A percentile compares a stretch with the other conserved stretches of the same genome.
Conservation (phyloP, 495 filamentous ascomycete genomes). For the Aspergillus incahuasiensis region DNA sequence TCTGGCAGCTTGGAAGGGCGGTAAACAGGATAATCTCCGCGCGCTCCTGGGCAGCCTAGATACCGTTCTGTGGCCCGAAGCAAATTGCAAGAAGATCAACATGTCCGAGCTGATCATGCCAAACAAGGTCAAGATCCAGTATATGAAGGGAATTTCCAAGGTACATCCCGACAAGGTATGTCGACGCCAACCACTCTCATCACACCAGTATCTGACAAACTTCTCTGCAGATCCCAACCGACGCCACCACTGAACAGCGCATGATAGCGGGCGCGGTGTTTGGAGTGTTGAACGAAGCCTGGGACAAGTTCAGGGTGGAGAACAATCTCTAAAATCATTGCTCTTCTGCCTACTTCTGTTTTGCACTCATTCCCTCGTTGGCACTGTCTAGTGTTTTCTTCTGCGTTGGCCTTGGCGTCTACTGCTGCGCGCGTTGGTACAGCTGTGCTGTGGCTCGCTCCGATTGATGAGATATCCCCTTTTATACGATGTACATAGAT, state of each 20-base stretch:
- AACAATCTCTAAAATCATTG: slow-evolving; percentile 49
- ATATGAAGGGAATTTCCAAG: slow-evolving; percentile 99
- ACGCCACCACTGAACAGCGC: slow-evolving; percentile 86
- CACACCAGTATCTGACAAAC: too few relatives aligned
- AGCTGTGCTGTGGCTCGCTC: not conserved
- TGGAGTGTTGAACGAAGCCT: slow-evolving; percentile 89
- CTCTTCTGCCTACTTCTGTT: not conserved
- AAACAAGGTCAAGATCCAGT: slow-evolving; percentile 89
- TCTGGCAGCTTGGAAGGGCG: slow-evolving; percentile 74
- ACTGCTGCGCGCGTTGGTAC: not conserved
- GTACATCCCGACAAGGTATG: slow-evolving; percentile 97
- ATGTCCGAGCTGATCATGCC: slow-evolving; percentile 88
- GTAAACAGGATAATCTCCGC: slow-evolving; percentile 87
- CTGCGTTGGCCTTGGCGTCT: not conserved
- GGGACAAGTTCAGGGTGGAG: slow-evolving; percentile 95
- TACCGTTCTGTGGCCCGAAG: slow-evolving; percentile 81
- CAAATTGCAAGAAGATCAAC: slow-evolving; percentile 94
- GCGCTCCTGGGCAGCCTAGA: slow-evolving; percentile 87
- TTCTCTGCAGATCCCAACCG: slow-evolving; percentile 64
- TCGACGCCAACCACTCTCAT: slow-evolving; percentile 2
- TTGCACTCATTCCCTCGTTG: not conserved
- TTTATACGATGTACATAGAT: slow-evolving; percentile 17
- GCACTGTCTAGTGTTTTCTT: not conserved
- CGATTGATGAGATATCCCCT: slow-evolving; percentile 4
- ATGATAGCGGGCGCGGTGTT: slow-evolving; percentile 94